Base-by-base conservation (phyloP, 345 rosid genomes). In the Odontarrhena argentea region DNA sequence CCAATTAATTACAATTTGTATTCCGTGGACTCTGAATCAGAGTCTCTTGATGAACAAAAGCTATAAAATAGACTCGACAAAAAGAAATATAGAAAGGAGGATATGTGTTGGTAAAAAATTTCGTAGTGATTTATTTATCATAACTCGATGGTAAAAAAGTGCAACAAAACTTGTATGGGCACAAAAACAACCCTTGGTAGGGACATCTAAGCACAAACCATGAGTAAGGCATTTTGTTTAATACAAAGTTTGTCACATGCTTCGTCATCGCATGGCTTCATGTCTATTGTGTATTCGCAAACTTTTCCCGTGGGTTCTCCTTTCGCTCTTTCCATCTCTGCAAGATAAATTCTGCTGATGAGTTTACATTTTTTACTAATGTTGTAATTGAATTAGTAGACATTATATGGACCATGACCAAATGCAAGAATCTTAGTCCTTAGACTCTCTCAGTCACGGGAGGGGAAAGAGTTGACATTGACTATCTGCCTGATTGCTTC, bases 401-500 rank as follows among this genome's bases (percentile, higher is more conserved):
- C 22, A 18, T 18, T 18, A 18, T 18, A 18, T 18, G 22, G 22
- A 48, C 50, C 34, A 48, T 48, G 36, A 25, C 43, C 65, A 68
- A 58, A 11, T 59, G 28, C 26, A 58, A 58, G 30, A 48, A 50
- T 42, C 9, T 30, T 37, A 51, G 32, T 43, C 30, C 4, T 41
- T 14, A 14, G 26, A 41, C 3, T 47, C 28, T 70, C 24, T 70
- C 24, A 43, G 45, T 30, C n/a, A 51, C 38, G 15, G 9, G 53
- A 52, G 22, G 60, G 51, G 13, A 34, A 62, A 60, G 64, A 46
- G 43, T 30, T 72, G 65, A 72, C 63, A 53, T 83, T 86, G 76
- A 90, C 84, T 60, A 90, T 84, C 84, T 93, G 97, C 59, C 77
- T 78, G 54, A 90, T 43, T 50, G 96, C 98, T 84, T 83, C 83